A percentile compares a stretch with the other conserved stretches of the same genome.
These are phyloP conservation scores for Ophiostoma novo-ulmi DNA, from an alignment of 2,329 filamentous ascomycete genomes.

Conservation along the genomic window DNA sequence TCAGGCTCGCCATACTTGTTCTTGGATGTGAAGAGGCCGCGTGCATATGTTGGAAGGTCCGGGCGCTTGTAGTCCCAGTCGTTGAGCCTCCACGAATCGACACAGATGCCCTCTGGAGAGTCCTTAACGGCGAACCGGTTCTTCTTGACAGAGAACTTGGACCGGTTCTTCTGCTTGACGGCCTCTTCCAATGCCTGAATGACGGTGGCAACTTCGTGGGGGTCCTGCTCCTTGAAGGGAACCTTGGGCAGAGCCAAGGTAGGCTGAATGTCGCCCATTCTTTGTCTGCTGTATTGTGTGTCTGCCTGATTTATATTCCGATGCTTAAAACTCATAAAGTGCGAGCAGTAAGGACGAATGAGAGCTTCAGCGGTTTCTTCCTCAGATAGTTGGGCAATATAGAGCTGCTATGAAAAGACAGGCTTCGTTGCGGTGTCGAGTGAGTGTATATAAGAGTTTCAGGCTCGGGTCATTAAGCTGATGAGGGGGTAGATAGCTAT, in stretches of 20 bases:
- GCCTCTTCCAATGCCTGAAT: slow-evolving; percentile 57
- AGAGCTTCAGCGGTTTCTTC: neutral
- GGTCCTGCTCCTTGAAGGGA: slow-evolving; percentile 66
- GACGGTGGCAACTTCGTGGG: slow-evolving; percentile 60
- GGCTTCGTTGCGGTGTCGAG: neutral
- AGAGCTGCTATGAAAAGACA: neutral
- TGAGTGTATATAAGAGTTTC: neutral
- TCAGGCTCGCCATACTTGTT: slow-evolving; percentile 61
- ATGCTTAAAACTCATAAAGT: neutral
- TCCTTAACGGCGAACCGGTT: slow-evolving; percentile 64
- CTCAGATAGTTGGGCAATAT: neutral
- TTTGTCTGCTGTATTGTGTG: neutral
- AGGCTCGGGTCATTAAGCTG: neutral
- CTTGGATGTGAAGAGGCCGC: slow-evolving; percentile 82
- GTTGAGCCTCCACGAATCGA: slow-evolving; percentile 88
- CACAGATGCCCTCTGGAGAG: slow-evolving; percentile 59
- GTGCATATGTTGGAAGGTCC: slow-evolving; percentile 83
- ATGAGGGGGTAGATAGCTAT: neutral
- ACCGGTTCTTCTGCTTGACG: slow-evolving; percentile 51
- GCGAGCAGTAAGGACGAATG: neutral
- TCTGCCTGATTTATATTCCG: neutral
- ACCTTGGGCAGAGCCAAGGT: slow-evolving; percentile 33
- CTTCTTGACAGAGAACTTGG: slow-evolving; percentile 70
- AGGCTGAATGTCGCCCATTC: neutral
- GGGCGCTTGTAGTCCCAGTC: slow-evolving; percentile 94